Conservation (phyloP, 202 grass and related monocot species). For the Zizania palustris region DNA sequence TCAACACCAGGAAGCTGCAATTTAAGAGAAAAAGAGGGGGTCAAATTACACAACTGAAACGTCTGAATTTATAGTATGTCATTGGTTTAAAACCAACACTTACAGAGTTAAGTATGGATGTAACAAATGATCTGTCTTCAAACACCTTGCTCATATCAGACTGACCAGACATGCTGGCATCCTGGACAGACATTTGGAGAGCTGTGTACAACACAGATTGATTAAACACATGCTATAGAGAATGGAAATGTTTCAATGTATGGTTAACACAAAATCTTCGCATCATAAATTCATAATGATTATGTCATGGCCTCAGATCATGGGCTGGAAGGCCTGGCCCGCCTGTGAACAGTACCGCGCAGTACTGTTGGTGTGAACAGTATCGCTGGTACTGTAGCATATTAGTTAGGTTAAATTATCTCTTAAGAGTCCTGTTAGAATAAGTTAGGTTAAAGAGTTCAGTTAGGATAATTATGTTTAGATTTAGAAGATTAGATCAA, state of each 20-base stretch:
- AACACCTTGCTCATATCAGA: slow-evolving; percentile 91
- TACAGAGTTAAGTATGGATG: too few relatives aligned
- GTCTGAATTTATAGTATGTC: background rate
- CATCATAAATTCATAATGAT: background rate
- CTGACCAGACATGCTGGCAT: slow-evolving; percentile 45
- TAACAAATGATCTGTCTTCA: slow-evolving; percentile 59
- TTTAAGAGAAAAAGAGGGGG: background rate
- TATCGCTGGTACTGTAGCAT: too few relatives aligned
- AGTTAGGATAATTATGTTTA: too few relatives aligned
- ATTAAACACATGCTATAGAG: slow-evolving; percentile 10
- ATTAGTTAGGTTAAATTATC: too few relatives aligned
- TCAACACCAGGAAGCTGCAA: slow-evolving; percentile 93
- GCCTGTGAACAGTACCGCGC: too few relatives aligned
- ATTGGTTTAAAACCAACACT: slow-evolving; percentile 8
- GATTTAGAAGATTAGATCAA: too few relatives aligned
- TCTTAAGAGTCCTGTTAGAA: too few relatives aligned
- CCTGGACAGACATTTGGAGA: slow-evolving; percentile 95
- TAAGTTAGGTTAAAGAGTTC: too few relatives aligned
- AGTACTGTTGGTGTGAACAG: too few relatives aligned
- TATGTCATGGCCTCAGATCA: too few relatives aligned
- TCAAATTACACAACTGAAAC: slow-evolving; percentile 21
- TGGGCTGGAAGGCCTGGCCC: too few relatives aligned
- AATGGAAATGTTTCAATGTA: slow-evolving; percentile 1
- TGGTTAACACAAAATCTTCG: slow-evolving; percentile 4
- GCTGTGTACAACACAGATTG: slow-evolving; percentile 44